Conservation (phyloP, 495 filamentous ascomycete species). For the Glarea lozoyensis region DNA sequence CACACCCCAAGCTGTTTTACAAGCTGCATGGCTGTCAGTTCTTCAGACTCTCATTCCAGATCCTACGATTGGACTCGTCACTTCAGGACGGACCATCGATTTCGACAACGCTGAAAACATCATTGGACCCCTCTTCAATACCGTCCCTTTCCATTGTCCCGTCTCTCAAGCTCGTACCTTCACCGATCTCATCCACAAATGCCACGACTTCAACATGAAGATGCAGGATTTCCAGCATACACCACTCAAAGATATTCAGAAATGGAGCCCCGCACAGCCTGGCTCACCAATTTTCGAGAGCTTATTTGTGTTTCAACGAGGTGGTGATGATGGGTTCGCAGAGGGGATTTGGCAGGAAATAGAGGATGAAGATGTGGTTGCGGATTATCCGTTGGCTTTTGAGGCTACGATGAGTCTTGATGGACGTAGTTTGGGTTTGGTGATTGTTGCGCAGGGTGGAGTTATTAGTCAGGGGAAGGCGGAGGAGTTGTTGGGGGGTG, state of each 20-base stretch:
- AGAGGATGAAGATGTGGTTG: slow-evolving; percentile 33
- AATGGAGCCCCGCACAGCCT: slow-evolving; percentile 48
- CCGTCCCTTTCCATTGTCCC: slow-evolving; percentile 57
- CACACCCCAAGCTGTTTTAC: slow-evolving; percentile 67
- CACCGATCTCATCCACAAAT: slow-evolving; percentile 38
- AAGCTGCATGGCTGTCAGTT: slow-evolving; percentile 57
- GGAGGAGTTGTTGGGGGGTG: slow-evolving; percentile 28
- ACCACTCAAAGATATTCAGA: slow-evolving; percentile 61
- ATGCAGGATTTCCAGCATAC: slow-evolving; percentile 61
- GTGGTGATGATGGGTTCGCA: slow-evolving; percentile 17
- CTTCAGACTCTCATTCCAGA: slow-evolving; percentile 30
- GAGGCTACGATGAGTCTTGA: slow-evolving; percentile 49
- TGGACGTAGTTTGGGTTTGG: slow-evolving; percentile 33
- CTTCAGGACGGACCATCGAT: slow-evolving; percentile 62
- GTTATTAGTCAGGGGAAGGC: slow-evolving; percentile 25
- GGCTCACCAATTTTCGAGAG: slow-evolving; percentile 65
- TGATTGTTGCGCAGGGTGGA: slow-evolving; percentile 42
- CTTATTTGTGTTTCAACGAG: slow-evolving; percentile 75
- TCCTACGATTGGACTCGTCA: slow-evolving; percentile 52
- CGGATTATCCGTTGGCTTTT: slow-evolving; percentile 68
- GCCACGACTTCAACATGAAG: slow-evolving; percentile 53
- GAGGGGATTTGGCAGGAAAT: slow-evolving; percentile 44
- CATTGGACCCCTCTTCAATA: slow-evolving; percentile 88
- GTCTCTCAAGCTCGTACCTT: slow-evolving; percentile 37
- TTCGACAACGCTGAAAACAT: slow-evolving; percentile 55